Evolutionary conservation across 1,284 basidiomycete genomes (phyloP).

Genomic region (Apiotrichum montevideense): DNA sequence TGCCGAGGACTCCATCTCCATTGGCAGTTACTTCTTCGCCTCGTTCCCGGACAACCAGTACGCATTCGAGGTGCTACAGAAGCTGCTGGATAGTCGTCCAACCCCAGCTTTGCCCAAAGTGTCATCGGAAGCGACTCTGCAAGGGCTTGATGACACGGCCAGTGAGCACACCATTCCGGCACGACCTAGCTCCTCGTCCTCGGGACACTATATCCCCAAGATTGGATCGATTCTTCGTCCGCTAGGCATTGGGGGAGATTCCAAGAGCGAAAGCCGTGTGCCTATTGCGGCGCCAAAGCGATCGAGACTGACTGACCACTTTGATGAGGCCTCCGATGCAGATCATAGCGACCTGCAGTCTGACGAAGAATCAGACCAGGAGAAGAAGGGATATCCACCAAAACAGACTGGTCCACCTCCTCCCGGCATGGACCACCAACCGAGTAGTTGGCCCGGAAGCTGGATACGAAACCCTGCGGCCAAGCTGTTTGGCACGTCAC

Average conservation of each 20-base stretch:
- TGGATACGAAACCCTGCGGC: constrained; percentile 40
- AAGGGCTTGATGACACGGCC: constrained; percentile 50
- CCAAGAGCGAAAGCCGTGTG: constrained; percentile 4
- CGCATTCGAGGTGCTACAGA: constrained; percentile 71
- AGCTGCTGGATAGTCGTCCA: constrained; percentile 58
- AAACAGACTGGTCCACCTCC: constrained; percentile 31
- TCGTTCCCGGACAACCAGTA: constrained; percentile 74
- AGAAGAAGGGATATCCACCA: constrained; percentile 37
- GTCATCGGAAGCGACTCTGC: constrained; percentile 18
- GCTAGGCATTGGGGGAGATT: constrained; percentile 12
- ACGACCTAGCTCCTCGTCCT: constrained; percentile 48
- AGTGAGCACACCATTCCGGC: constrained; percentile 51
- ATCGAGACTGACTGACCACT: constrained; percentile 11
- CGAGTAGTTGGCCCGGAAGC: constrained; percentile 18
- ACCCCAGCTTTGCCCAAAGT: constrained; percentile 23
- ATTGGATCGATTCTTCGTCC: constrained; percentile 29
- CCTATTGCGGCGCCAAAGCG: constrained; percentile 12
- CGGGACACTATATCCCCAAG: constrained; percentile 13
- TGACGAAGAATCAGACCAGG: neutral
- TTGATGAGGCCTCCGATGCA: constrained; percentile 10
- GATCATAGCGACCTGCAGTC: constrained; percentile 6
- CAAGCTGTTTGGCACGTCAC: constrained; percentile 33
- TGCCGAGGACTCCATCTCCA: constrained; percentile 63
- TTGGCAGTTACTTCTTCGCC: constrained; percentile 77
- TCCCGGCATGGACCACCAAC: constrained; percentile 20